A percentile compares a stretch with the other conserved stretches of the same genome.
Evolutionary conservation across 2,329 filamentous ascomycete genomes (phyloP).

Genomic region (Tolypocladium ovalisporum): DNA sequence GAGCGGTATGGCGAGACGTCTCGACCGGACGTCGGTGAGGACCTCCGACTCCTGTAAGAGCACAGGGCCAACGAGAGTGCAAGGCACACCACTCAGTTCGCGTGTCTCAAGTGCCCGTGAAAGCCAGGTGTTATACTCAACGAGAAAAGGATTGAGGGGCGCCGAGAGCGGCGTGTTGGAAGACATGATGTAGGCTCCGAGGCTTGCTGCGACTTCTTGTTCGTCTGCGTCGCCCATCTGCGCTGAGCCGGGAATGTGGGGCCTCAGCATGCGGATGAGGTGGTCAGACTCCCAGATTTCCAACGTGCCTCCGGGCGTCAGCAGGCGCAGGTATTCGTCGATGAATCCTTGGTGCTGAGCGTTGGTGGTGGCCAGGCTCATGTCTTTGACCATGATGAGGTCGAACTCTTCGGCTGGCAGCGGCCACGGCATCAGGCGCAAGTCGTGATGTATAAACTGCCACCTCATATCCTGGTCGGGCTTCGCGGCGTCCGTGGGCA

Average conservation of each 20-base stretch:
- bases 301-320: constrained; percentile 66
- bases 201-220: constrained; percentile 53
- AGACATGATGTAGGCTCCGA: constrained; percentile 74
- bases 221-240: constrained; percentile 32
- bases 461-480: constrained; percentile 68
- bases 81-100: constrained; percentile 64
- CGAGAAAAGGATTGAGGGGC: constrained; percentile 70
- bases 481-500: constrained; percentile 29
- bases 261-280: constrained; percentile 69
- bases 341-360: constrained; percentile 43
- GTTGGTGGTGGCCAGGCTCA: constrained; percentile 55
- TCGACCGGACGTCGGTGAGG: constrained; percentile 58
- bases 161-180: constrained; percentile 72
- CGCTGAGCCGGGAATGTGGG: constrained; percentile 52
- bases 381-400: constrained; percentile 78
- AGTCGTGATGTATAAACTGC: constrained; percentile 80
- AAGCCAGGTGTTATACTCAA: constrained; percentile 78
- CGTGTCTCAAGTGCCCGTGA: constrained; percentile 62
- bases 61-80: constrained; percentile 63
- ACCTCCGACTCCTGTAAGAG: constrained; percentile 71
- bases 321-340: constrained; percentile 66
- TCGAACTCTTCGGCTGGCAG: constrained; percentile 75
- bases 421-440: constrained; percentile 65
- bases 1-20: constrained; percentile 76
- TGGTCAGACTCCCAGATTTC: constrained; percentile 90